Evolutionary conservation across 2,329 filamentous ascomycete species (phyloP).

Genomic region (Paecilomyces niveus): DNA sequence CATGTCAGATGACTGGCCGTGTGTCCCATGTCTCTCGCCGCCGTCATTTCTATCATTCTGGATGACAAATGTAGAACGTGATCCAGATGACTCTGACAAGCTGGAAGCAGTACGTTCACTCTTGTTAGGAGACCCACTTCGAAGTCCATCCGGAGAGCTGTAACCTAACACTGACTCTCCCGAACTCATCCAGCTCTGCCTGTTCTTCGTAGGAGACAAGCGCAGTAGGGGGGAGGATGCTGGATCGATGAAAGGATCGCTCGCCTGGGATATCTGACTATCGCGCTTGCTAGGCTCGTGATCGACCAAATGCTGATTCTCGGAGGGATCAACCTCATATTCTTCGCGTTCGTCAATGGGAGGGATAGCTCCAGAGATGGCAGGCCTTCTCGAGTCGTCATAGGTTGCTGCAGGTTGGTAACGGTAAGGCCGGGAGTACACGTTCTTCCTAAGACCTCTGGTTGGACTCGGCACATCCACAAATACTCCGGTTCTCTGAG

Average conservation of each 20-base stretch:
- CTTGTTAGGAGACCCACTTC: conserved; percentile 43
- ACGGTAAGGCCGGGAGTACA: conserved; percentile 30
- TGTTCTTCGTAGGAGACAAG: neutral
- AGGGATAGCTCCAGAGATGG: conserved; percentile 50
- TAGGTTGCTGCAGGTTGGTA: conserved; percentile 38
- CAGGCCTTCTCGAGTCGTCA: conserved; percentile 43
- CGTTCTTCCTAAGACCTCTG: conserved; percentile 29
- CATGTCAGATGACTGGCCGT: neutral
- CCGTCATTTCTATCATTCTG: neutral
- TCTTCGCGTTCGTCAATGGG: conserved; percentile 59
- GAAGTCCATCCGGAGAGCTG: conserved; percentile 15
- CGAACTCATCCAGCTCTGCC: conserved; percentile 1
- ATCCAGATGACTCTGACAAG: conserved; percentile 47
- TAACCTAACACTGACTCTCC: conserved; percentile 11
- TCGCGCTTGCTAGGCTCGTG: conserved; percentile 9
- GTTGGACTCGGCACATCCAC: conserved; percentile 34
- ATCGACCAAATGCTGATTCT: conserved; percentile 7
- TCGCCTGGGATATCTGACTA: conserved; percentile 7
- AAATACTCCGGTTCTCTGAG: conserved; percentile 37
- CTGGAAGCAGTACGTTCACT: conserved; percentile 51
- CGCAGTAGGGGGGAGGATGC: conserved; percentile 13
- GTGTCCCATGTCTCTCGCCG: neutral
- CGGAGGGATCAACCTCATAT: conserved; percentile 37
- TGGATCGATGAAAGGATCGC: conserved; percentile 21
- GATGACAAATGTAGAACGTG: conserved; percentile 24